Conservation (phyloP, 495 filamentous ascomycete genomes). For the Trichoderma erinaceum region DNA sequence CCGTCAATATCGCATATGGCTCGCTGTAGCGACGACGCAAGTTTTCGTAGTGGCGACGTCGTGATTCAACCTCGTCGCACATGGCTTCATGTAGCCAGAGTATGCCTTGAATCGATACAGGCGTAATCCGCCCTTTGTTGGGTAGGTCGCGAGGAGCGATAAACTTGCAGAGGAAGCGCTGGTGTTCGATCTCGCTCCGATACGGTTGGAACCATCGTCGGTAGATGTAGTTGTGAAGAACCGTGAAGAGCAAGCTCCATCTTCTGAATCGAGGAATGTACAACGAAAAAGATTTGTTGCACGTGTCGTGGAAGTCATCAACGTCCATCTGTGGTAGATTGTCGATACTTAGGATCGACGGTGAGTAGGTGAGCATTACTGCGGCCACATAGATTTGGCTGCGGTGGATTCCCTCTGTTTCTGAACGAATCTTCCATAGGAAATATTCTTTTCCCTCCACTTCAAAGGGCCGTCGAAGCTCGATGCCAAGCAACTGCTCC, state of each 20-base stretch:
- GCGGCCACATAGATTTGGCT: background rate
- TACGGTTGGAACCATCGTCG: constrained; percentile 18
- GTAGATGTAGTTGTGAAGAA: constrained; percentile 19
- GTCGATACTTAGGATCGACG: background rate
- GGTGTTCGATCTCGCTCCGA: constrained; percentile 17
- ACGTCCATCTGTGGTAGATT: background rate
- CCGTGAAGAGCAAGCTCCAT: background rate
- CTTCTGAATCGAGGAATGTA: background rate
- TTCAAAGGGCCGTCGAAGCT: no score
- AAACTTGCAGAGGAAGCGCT: constrained; percentile 19
- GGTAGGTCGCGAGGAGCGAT: background rate
- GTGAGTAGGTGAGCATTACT: background rate
- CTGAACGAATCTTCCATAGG: background rate
- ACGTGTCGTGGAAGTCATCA: background rate
- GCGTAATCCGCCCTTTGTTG: background rate
- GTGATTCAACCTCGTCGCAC: background rate
- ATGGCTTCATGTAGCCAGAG: background rate
- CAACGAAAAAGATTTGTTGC: background rate
- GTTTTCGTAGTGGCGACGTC: background rate
- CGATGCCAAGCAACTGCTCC: no score
- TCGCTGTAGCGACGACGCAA: background rate
- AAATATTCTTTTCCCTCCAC: no score
- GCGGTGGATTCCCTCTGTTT: background rate
- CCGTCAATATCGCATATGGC: background rate
- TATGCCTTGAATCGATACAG: background rate